These are phyloP conservation scores for Phytophthora constricta DNA, from an alignment of 352 stramenopile genomes.

Conservation along the genomic window DNA sequence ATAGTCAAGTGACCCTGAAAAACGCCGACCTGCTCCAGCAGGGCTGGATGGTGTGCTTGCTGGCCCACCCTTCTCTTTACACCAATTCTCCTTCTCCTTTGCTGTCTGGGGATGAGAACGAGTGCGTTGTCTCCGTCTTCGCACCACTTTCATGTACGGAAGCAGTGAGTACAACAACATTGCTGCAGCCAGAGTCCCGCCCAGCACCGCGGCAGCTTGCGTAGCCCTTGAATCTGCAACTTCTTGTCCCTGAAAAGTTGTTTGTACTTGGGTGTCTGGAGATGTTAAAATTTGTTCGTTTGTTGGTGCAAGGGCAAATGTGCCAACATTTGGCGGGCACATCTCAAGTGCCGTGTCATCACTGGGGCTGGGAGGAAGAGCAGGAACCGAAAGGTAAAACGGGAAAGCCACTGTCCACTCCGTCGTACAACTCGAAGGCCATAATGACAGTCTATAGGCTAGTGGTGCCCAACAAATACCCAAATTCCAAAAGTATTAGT, in stretches of 20 bases:
- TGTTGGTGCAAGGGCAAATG: conserved; percentile 24
- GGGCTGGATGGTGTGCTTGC: conserved; percentile 22
- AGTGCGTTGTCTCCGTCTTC: conserved; percentile 19
- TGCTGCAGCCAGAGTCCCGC: conserved; percentile 35
- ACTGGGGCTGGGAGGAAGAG: conserved; percentile 13
- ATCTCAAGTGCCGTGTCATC: conserved; percentile 12
- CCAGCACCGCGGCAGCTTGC: conserved; percentile 31
- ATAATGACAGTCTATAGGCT: conserved; percentile 33
- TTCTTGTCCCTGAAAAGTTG: neutral
- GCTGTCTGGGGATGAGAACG: conserved; percentile 19
- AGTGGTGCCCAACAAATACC: neutral
- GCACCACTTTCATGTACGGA: conserved; percentile 27
- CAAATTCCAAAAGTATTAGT: neutral
- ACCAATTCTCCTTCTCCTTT: conserved; percentile 8
- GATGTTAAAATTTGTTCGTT: conserved; percentile 4
- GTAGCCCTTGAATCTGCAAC: conserved; percentile 8
- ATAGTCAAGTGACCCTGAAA: conserved; percentile 22
- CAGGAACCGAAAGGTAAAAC: conserved; percentile 22
- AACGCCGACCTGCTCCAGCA: conserved; percentile 22
- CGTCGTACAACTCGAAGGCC: conserved; percentile 10
- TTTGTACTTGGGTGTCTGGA: neutral
- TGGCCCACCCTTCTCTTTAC: conserved; percentile 8
- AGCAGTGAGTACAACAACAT: conserved; percentile 39
- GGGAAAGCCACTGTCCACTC: conserved; percentile 24
- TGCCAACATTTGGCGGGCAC: conserved; percentile 30